These are phyloP conservation scores for Trichoderma endophyticum DNA, from an alignment of 2,329 filamentous ascomycete species.

Conservation along the genomic window DNA sequence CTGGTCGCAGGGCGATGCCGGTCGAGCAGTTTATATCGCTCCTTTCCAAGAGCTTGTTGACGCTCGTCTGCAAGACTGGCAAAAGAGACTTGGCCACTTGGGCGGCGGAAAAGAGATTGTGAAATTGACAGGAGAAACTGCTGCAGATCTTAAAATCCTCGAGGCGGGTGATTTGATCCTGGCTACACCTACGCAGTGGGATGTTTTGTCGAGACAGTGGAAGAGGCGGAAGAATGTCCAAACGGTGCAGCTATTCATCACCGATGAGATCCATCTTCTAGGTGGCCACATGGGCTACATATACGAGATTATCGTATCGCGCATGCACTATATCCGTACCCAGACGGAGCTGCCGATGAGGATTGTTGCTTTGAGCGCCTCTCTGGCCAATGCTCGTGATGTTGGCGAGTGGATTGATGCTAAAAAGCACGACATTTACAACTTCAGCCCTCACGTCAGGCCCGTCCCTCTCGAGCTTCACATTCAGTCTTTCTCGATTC, in stretches of 20 bases:
- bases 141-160: slow-evolving; percentile 82
- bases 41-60: slow-evolving; percentile 94
- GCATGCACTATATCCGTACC: slow-evolving; percentile 93
- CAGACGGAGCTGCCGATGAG: slow-evolving; percentile 82
- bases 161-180: slow-evolving; percentile 85
- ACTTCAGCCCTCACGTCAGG: slow-evolving; percentile 91
- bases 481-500: slow-evolving; percentile 91
- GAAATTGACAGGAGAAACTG: slow-evolving; percentile 90
- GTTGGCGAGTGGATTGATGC: slow-evolving; percentile 98
- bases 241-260: slow-evolving; percentile 84
- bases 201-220: slow-evolving; percentile 93
- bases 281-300: slow-evolving; percentile 82
- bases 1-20: slow-evolving; percentile 60
- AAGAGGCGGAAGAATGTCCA: slow-evolving; percentile 94
- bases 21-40: slow-evolving; percentile 87
- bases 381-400: slow-evolving; percentile 87
- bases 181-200: slow-evolving; percentile 93
- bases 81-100: slow-evolving; percentile 67
- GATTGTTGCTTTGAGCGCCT: slow-evolving; percentile 86
- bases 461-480: slow-evolving; percentile 89
- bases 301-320: slow-evolving; percentile 95
- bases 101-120: slow-evolving; percentile 84
- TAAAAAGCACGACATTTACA: slow-evolving; percentile 97
- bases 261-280: slow-evolving; percentile 91
- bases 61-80: slow-evolving; percentile 78